These are phyloP conservation scores for Calcarisporium arbuscula DNA, from an alignment of 2,329 filamentous ascomycete species.

Conservation along the genomic window DNA sequence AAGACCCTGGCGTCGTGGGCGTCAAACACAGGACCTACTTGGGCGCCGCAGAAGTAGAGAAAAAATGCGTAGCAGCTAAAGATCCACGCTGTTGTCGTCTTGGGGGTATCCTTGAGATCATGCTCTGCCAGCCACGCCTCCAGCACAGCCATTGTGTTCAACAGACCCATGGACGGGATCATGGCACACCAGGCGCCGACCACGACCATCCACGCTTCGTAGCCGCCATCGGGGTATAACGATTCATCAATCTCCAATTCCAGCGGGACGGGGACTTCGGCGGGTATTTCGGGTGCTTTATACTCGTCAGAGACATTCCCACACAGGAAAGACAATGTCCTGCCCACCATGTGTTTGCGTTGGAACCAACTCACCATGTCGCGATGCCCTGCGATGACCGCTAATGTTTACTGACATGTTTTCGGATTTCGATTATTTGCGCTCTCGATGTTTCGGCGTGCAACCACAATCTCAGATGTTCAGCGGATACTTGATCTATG, in stretches of 20 bases:
- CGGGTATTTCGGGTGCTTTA: too few species aligned
- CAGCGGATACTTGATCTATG: too few species aligned
- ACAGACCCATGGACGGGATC: slow-evolving; percentile 57
- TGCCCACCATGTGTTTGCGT: too few species aligned
- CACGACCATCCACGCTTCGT: slow-evolving; percentile 63
- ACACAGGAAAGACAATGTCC: too few species aligned
- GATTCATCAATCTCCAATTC: slow-evolving; percentile 1
- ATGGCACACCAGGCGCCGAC: slow-evolving; percentile 63
- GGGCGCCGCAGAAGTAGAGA: slow-evolving; percentile 64
- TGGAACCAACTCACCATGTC: too few species aligned
- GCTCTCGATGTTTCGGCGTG: too few species aligned
- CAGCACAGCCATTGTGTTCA: slow-evolving; percentile 61
- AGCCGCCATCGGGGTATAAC: slow-evolving; percentile 62
- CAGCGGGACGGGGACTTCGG: too few species aligned
- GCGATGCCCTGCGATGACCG: too few species aligned
- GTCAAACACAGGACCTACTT: slow-evolving; percentile 65
- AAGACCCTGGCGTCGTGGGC: slow-evolving; percentile 56
- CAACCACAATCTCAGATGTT: too few species aligned
- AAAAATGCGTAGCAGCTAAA: slow-evolving; percentile 66
- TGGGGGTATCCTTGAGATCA: slow-evolving; percentile 51
- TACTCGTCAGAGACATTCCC: too few species aligned
- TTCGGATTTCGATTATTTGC: too few species aligned
- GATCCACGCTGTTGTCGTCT: slow-evolving; percentile 64
- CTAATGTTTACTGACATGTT: too few species aligned
- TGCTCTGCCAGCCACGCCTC: slow-evolving; percentile 60